phyloP scores from a whole-genome alignment of 495 filamentous ascomycete species.

The Paragyromitra xinjiangensis region DNA sequence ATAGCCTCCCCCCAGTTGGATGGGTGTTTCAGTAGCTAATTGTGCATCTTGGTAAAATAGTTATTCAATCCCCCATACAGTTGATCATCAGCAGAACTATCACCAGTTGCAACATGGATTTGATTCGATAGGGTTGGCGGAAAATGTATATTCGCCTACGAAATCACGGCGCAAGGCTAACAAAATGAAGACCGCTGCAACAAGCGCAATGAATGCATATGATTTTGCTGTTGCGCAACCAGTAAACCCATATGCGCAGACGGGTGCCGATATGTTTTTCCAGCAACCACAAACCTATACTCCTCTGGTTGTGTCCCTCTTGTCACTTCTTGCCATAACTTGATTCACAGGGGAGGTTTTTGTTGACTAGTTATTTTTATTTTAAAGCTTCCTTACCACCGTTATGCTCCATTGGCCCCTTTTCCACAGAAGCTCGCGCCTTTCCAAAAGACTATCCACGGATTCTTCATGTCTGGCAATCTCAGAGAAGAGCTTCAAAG shows the following conservation, averaged over 20 bases:
- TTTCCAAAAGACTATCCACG: slow-evolving; percentile 84
- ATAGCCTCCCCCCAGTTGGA: not conserved
- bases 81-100: slow-evolving; percentile 55
- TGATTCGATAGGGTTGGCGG: slow-evolving; percentile 56
- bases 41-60: slow-evolving; percentile 32
- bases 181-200: slow-evolving; percentile 57
- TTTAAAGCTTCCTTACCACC: slow-evolving; percentile 78
- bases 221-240: slow-evolving; percentile 60
- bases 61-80: slow-evolving; percentile 47
- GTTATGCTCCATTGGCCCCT: slow-evolving; percentile 88
- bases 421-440: slow-evolving; percentile 77
- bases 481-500: slow-evolving; percentile 87
- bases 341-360: slow-evolving; percentile 22
- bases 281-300: slow-evolving; percentile 64
- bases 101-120: slow-evolving; percentile 57
- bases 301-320: slow-evolving; percentile 70
- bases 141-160: slow-evolving; percentile 59
- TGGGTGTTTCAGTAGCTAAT: slow-evolving; percentile 25
- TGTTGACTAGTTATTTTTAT: slow-evolving; percentile 38
- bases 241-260: slow-evolving; percentile 68
- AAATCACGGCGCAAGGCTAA: slow-evolving; percentile 57
- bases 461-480: slow-evolving; percentile 87
- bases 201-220: slow-evolving; percentile 53
- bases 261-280: slow-evolving; percentile 61
- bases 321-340: slow-evolving; percentile 16